Evolutionary conservation across 1,139 yeast species (phyloP).

Genomic region (Geotrichum australiense): DNA sequence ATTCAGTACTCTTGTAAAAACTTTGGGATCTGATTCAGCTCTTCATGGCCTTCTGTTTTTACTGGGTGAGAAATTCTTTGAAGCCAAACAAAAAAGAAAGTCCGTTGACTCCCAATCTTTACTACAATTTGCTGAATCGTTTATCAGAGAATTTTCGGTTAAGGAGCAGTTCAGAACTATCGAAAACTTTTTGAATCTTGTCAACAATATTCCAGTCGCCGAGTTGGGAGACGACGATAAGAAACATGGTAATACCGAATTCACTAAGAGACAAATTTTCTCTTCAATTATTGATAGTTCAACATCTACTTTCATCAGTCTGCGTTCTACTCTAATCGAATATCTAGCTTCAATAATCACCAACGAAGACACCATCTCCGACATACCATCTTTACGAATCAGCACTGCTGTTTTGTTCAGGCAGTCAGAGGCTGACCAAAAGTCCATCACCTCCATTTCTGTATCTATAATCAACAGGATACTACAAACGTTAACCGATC

Average conservation of each 20-base stretch:
- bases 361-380: slow-evolving; percentile 26
- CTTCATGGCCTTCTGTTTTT: slow-evolving; percentile 69
- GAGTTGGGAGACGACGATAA: slow-evolving; percentile 35
- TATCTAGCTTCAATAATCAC: slow-evolving; percentile 33
- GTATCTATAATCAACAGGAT: slow-evolving; percentile 22
- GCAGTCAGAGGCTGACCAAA: slow-evolving; percentile 17
- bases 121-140: slow-evolving; percentile 63
- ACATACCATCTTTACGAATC: slow-evolving; percentile 28
- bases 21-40: slow-evolving; percentile 61
- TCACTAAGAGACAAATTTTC: slow-evolving; percentile 54
- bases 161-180: slow-evolving; percentile 62
- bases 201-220: slow-evolving; percentile 27
- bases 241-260: slow-evolving; percentile 22
- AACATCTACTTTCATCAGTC: slow-evolving; percentile 43
- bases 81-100: slow-evolving; percentile 48
- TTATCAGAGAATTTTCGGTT: slow-evolving; percentile 60
- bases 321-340: slow-evolving; percentile 45
- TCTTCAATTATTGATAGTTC: slow-evolving; percentile 53
- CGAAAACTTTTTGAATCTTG: slow-evolving; percentile 42
- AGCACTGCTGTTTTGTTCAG: slow-evolving; percentile 22
- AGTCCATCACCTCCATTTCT: slow-evolving; percentile 18
- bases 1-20: slow-evolving; percentile 67
- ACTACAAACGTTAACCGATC: slow-evolving; percentile 17
- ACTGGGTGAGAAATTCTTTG: slow-evolving; percentile 70
- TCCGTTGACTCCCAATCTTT: slow-evolving; percentile 57